These are phyloP conservation scores for Mortierella sp. DNA, from an alignment of 371 early-diverging fungal species.

Conservation along the genomic window DNA sequence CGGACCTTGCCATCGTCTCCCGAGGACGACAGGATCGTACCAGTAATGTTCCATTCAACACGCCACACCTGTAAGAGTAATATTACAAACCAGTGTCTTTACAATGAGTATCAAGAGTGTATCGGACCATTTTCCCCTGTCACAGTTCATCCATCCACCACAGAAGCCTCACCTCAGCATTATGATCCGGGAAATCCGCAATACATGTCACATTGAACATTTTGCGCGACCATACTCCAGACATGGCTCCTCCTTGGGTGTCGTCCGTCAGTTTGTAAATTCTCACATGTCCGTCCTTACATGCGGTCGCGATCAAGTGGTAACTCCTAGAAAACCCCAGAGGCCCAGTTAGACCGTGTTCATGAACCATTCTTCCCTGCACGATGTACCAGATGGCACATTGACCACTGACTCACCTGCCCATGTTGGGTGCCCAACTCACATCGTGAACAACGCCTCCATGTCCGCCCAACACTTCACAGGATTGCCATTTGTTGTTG, in stretches of 20 bases:
- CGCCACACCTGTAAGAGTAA: constrained; percentile 75
- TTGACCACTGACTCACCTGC: constrained; percentile 60
- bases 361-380: too few relatives aligned
- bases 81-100: neutral
- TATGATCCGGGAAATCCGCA: constrained; percentile 75
- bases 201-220: constrained; percentile 67
- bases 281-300: constrained; percentile 86
- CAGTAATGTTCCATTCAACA: constrained; percentile 94
- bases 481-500: constrained; percentile 74
- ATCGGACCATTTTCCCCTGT: too few relatives aligned
- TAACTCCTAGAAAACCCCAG: constrained; percentile 64
- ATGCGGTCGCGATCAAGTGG: constrained; percentile 93
- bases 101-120: neutral
- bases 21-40: constrained; percentile 88
- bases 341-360: neutral
- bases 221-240: constrained; percentile 50
- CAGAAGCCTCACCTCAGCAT: constrained; percentile 61
- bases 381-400: too few relatives aligned
- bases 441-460: constrained; percentile 80
- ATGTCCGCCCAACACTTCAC: constrained; percentile 75
- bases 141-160: neutral
- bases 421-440: constrained; percentile 91
- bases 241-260: constrained; percentile 28
- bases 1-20: constrained; percentile 94
- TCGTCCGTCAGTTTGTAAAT: constrained; percentile 83